phyloP scores from a whole-genome alignment of 108 stramenopile species.

The Thalassiosira profunda region DNA sequence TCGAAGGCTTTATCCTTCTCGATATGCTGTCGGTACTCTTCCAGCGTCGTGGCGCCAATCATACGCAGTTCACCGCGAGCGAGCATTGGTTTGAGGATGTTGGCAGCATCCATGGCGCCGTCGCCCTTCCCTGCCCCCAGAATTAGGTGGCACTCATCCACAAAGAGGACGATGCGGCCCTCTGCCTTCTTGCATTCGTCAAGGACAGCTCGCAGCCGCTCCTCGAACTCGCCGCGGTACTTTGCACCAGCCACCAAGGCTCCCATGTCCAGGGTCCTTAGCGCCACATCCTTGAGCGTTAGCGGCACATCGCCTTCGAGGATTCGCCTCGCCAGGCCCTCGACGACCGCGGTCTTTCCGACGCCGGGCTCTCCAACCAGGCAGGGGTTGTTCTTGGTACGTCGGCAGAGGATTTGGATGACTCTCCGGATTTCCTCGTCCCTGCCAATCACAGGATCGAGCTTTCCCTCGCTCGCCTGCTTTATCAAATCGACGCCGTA shows the following conservation, averaged over 20 bases:
- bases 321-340: conserved; percentile 93
- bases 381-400: conserved; percentile 99
- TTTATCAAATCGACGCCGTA: conserved; percentile 97
- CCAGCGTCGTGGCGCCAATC: conserved; percentile 98
- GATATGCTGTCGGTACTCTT: conserved; percentile 97
- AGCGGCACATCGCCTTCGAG: conserved; percentile 26
- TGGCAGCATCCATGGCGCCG: conserved; percentile 98
- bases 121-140: conserved; percentile 95
- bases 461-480: conserved; percentile 79
- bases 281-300: conserved; percentile 58
- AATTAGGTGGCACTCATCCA: conserved; percentile 99
- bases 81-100: conserved; percentile 97
- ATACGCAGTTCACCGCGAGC: conserved; percentile 97
- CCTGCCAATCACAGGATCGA: conserved; percentile 98
- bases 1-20: conserved; percentile 99
- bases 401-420: conserved; percentile 95
- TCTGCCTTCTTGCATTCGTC: conserved; percentile 96
- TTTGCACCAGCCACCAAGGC: conserved; percentile 98
- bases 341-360: conserved; percentile 98
- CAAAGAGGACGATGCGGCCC: conserved; percentile 97
- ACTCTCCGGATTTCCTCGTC: conserved; percentile 98
- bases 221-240: conserved; percentile 99
- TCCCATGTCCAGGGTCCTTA: conserved; percentile 97
- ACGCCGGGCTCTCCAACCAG: conserved; percentile 99
- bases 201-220: conserved; percentile 98